phyloP scores from a whole-genome alignment of 2,329 filamentous ascomycete genomes.

The Aspergillus transmontanensis region DNA sequence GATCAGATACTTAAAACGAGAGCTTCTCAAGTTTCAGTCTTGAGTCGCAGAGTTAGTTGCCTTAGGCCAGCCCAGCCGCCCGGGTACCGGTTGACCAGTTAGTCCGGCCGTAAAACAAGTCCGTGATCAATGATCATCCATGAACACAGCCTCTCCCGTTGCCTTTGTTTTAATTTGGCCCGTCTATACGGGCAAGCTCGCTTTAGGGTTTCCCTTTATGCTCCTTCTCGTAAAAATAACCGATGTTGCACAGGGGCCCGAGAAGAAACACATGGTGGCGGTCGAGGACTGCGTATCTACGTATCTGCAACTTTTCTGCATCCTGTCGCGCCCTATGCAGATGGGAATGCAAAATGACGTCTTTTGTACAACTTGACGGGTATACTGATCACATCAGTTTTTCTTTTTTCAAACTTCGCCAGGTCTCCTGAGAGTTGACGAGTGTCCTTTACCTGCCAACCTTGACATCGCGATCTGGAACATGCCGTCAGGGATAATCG shows the following conservation, averaged over 20 bases:
- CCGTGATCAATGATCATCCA: background rate
- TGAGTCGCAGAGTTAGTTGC: background rate
- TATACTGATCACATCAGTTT: constrained; percentile 2
- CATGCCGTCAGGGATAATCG: background rate
- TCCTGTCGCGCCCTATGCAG: constrained; percentile 1
- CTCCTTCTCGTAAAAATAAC: constrained; percentile 12
- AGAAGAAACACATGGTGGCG: constrained; percentile 12
- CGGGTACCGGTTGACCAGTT: constrained; percentile 1
- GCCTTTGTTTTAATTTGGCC: constrained; percentile 4
- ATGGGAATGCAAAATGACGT: constrained; percentile 2
- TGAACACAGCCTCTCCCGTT: constrained; percentile 8
- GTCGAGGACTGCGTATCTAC: background rate
- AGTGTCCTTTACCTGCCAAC: background rate
- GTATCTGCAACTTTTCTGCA: constrained; percentile 1
- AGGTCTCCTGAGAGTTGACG: background rate
- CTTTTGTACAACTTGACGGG: constrained; percentile 2
- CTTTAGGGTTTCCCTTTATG: constrained; percentile 8
- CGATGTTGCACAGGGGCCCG: constrained; percentile 6
- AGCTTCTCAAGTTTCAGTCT: constrained; percentile 16
- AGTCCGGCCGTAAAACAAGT: background rate
- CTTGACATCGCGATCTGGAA: constrained; percentile 1
- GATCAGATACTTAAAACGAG: constrained; percentile 9
- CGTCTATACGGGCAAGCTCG: background rate
- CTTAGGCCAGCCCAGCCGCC: constrained; percentile 8
- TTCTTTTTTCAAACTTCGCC: background rate